Evolutionary conservation across 495 filamentous ascomycete genomes (phyloP).

Genomic region (Lentithecium fluviatile): DNA sequence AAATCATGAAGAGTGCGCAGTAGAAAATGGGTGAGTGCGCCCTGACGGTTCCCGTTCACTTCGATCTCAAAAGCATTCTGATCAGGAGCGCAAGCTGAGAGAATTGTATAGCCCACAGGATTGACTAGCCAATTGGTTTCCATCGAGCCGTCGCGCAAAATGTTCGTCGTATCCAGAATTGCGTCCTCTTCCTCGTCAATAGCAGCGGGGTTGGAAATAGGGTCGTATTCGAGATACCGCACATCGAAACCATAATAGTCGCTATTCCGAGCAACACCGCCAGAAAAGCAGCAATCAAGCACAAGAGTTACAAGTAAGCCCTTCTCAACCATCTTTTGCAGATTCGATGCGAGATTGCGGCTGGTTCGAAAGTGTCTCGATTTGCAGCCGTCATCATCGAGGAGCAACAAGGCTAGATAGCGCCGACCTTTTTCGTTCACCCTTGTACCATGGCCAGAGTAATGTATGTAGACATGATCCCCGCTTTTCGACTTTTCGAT

Average conservation of each 20-base stretch:
- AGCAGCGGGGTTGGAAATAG: background rate
- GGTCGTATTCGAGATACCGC: background rate
- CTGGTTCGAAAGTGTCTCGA: background rate
- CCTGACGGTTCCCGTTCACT: background rate
- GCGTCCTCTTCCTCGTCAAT: background rate
- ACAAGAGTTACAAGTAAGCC: background rate
- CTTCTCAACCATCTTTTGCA: background rate
- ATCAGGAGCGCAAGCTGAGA: background rate
- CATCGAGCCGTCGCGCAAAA: background rate
- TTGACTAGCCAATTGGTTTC: background rate
- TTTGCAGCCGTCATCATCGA: background rate
- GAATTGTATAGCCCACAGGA: background rate
- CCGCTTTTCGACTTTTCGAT: background rate
- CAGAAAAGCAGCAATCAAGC: background rate
- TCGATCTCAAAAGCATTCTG: background rate
- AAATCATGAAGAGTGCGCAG: background rate
- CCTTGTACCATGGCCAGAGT: background rate
- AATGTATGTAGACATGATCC: background rate
- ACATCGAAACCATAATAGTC: background rate
- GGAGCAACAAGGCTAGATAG: background rate
- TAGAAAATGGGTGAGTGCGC: background rate
- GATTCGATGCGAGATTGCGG: background rate
- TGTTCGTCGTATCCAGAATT: background rate
- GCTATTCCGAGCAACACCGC: background rate
- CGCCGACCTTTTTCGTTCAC: background rate